Evolutionary conservation across 2,329 filamentous ascomycete genomes (phyloP), one percentile per base, ranked within the genome.

Genomic region (Thelonectria discophora): DNA sequence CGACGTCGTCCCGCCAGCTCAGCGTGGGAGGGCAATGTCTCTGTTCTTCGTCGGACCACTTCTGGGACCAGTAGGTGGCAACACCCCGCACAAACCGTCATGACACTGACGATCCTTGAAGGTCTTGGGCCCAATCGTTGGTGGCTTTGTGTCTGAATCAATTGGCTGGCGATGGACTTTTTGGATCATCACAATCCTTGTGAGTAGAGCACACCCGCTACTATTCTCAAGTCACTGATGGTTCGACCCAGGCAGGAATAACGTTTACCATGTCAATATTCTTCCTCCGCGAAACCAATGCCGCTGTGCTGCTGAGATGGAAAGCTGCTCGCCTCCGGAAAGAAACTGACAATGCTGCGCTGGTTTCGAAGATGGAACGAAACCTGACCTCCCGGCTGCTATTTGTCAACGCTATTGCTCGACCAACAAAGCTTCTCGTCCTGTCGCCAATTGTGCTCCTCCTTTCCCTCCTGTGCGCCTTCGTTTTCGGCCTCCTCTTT

Each of bases 21-120:
- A 87, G 63, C 80, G 88, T 46, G 88, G 86, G 11, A 82, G 82
- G 5, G 88, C 86, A 3, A 86, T 90, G 74, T 84, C 87, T 0
- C 80, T 83, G 0, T 90, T 89, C 70, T 84, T 84, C 3, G 80
- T 88, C 74, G 83, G 86, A 0, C 84, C 89, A 0, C 81, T 88
- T 6, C 81, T 83, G 3, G 86, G 86, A 0, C 85, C 86, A 0
- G 79, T 80, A 60, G 17, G 58, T 55, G 3, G 43, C 6, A 39
- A 27, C 47, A 20, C 18, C 30, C 40, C n/a, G 15, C 15, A 32
- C 39, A 42, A 39, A 47, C 11, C 46, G n/a, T 15, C 21, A 39
- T 58, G 9, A 32, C 2, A 12, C 61, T 68, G n/a, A 65, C 30
- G n/a, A 53, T 51, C 1, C n/a, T 24, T 52, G 37, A 53, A 69